Conservation (phyloP, 495 filamentous ascomycete genomes). For the Penicillium diatomitis region DNA sequence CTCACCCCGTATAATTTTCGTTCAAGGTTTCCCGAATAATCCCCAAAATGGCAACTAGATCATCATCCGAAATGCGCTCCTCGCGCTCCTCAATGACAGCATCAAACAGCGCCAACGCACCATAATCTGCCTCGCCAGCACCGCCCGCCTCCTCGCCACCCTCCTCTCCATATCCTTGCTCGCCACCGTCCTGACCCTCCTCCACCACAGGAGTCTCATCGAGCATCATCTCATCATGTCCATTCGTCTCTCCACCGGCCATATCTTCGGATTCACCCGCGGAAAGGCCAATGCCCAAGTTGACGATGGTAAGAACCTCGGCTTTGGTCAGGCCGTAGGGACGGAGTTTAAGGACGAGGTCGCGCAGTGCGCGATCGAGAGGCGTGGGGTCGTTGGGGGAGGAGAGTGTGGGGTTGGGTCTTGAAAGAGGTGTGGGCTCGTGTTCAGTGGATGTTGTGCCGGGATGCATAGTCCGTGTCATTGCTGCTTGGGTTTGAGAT, state of each 20-base stretch:
- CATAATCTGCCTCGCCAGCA: constrained; percentile 25
- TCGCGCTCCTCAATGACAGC: constrained; percentile 38
- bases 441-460: constrained; percentile 9
- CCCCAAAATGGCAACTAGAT: constrained; percentile 24
- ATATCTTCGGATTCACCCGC: not conserved
- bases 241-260: constrained; percentile 11
- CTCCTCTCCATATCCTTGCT: constrained; percentile 12
- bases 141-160: constrained; percentile 17
- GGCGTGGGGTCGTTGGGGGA: constrained; percentile 16
- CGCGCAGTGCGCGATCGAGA: constrained; percentile 29
- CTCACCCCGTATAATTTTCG: constrained; percentile 10
- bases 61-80: constrained; percentile 27
- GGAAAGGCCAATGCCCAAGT: constrained; percentile 38
- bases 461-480: constrained; percentile 18
- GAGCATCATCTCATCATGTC: constrained; percentile 15
- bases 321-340: constrained; percentile 50
- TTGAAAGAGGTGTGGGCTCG: constrained; percentile 2
- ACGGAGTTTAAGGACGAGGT: constrained; percentile 32
- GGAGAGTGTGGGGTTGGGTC: not conserved
- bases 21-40: constrained; percentile 30
- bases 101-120: constrained; percentile 31
- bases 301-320: constrained; percentile 57
- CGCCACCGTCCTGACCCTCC: not conserved
- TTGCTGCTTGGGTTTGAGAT: constrained; percentile 19
- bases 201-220: constrained; percentile 5